Base-by-base conservation (phyloP, 192 early-diverging fungal species). In the Coemansia sp. region DNA sequence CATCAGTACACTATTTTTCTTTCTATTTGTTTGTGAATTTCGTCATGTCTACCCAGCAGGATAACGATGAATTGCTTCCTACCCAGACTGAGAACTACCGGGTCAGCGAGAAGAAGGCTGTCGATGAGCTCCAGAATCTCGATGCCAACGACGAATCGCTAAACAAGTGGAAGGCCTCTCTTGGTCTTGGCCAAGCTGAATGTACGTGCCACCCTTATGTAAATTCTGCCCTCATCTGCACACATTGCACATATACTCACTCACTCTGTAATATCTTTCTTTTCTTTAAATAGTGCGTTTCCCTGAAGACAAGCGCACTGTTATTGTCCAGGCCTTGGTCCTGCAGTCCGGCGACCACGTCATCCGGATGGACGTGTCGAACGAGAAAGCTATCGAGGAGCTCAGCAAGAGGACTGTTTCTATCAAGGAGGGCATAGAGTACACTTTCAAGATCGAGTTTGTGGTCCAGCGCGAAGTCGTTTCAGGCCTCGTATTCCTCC, bases 381-480 rank as follows among this genome's bases (percentile, higher is more conserved):
- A 71, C 36, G 77, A 87, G 87, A 90, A 73, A 57, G 89, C 85
- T 59, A 85, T 93, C 58, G 83, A 85, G n/a, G 72, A 82, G 44
- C 86, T 95, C 72, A 91, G 91, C 74, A 76, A 84, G 42, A 88
- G 84, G 39, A 86, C 88, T 5, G 89, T 99, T 72, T 88, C 88
- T 15, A 98, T 99, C 86, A 99, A 99, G 87, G 96, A 97, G 79
- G 96, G 97, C 66, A 87, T 90, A 39, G 92, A 94, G 63, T 98
- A 97, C 87, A 85, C 91, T 55, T 87, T 96, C 80, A 95, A 95
- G 86, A 90, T 99, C 69, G 85, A 85, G 62, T 99, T 99, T 87
- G 90, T 91, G 68, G 89, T 99, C 74, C 92, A 98, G 85, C 91
- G 95, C 76, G 94, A 98, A 63, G 91, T 99, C 34, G 91, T 99